These are phyloP conservation scores for Alopecurus myosuroides DNA, from an alignment of 176 grass and related monocot genomes.

Conservation along the genomic window DNA sequence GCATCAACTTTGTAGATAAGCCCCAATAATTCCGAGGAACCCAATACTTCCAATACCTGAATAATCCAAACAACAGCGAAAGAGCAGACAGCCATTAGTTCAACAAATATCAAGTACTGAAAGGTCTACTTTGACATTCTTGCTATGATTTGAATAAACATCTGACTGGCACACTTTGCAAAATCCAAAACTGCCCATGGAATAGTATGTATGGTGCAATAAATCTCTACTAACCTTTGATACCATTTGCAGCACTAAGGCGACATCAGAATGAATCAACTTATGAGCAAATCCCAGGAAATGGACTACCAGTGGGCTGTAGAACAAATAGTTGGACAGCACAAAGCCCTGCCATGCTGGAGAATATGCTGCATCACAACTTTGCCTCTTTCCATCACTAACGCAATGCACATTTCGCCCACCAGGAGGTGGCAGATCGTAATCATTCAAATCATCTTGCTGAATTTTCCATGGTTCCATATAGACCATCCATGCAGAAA, in stretches of 20 bases:
- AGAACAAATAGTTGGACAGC: slow-evolving; percentile 91
- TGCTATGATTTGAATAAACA: neutral
- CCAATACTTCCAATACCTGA: slow-evolving; percentile 67
- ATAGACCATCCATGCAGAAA: slow-evolving; percentile 74
- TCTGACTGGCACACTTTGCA: neutral
- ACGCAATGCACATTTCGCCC: slow-evolving; percentile 10
- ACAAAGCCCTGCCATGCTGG: slow-evolving; percentile 57
- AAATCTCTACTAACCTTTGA: slow-evolving; percentile 51
- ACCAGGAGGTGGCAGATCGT: slow-evolving; percentile 28
- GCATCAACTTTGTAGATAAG: slow-evolving; percentile 52
- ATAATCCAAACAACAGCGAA: slow-evolving; percentile 17
- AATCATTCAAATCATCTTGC: slow-evolving; percentile 43
- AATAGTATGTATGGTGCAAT: neutral
- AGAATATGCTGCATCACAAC: slow-evolving; percentile 32
- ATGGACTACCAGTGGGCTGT: slow-evolving; percentile 80
- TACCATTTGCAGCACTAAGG: slow-evolving; percentile 58
- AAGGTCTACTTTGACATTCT: neutral
- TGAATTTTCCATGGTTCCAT: slow-evolving; percentile 86
- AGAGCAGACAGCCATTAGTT: neutral
- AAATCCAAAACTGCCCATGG: neutral
- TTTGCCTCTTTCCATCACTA: slow-evolving; percentile 17
- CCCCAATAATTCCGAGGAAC: slow-evolving; percentile 47
- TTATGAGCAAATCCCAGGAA: slow-evolving; percentile 94
- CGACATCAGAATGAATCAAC: slow-evolving; percentile 78
- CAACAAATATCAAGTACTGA: slow-evolving; percentile 1